Base-by-base conservation (phyloP, 208 protist species). In the Vickermania spadyakhi region DNA sequence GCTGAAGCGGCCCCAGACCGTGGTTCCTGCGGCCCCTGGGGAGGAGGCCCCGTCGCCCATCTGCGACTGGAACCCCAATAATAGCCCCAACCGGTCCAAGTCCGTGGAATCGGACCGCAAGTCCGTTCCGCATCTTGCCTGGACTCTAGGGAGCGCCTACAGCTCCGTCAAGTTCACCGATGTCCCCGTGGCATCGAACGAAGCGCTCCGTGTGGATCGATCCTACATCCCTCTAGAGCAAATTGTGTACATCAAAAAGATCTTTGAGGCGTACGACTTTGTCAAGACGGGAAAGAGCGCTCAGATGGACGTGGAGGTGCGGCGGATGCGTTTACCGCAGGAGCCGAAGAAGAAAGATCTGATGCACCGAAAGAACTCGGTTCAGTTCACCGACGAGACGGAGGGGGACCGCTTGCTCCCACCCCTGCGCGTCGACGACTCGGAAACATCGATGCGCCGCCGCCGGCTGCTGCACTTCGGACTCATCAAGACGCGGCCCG, bases 201-300 rank as follows among this genome's bases (percentile, higher is more conserved):
- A 62, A 51, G 54, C 58, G n/a, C 53, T 28, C 4, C 52, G 56
- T n/a, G 36, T 45, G 11, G 63, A 64, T 5, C 23, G 22, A 5
- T 25, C 52, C 3, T 22, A 25, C 14, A 61, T 77, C 4, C 36
- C 53, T 23, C 30, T 72, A 14, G 61, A 58, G 28, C 66, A 77
- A 36, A 53, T 77, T 22, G 49, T 67, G 27, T 11, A 60, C 31
- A 66, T 78, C 25, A 63, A 73, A 41, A 31, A 66, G 52, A 7
- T 65, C 13, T 72, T 78, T 55, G 72, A 78, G 54, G 66, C 72
- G 56, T 73, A 71, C 60, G 72, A 78, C 54, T 73, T 71, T 63
- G 68, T 72, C 2, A 58, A 54, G 29, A 31, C 25, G 13, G 26
- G 28, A 14, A 28, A 45, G 18, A 45, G 36, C 36, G 36, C 36